phyloP scores from a whole-genome alignment of 306 rosid species.

The Myrica gale region DNA sequence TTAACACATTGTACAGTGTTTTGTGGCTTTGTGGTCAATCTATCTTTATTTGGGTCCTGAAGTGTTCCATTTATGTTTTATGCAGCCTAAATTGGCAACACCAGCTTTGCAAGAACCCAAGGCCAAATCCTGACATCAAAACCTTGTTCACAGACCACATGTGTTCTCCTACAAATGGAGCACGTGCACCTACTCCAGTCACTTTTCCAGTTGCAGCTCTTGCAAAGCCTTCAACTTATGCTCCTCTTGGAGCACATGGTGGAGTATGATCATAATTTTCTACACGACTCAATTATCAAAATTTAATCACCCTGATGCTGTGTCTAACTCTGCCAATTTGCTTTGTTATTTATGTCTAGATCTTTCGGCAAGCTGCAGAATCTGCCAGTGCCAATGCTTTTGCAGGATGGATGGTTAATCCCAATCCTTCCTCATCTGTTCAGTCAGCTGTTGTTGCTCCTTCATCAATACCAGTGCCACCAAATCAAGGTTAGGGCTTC shows the following conservation, averaged over 20 bases:
- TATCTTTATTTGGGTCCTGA: constrained; percentile 19
- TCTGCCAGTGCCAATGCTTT: constrained; percentile 40
- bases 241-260: constrained; percentile 65
- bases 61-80: constrained; percentile 17
- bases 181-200: constrained; percentile 63
- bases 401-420: constrained; percentile 44
- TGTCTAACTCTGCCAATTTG: neutral
- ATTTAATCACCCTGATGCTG: neutral
- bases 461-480: constrained; percentile 39
- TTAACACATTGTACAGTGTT: neutral
- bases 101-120: constrained; percentile 77
- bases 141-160: constrained; percentile 76
- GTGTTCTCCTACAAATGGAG: constrained; percentile 66
- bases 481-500: constrained; percentile 48
- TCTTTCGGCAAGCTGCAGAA: constrained; percentile 37
- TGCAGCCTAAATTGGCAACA: constrained; percentile 97
- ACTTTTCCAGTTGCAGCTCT: constrained; percentile 71
- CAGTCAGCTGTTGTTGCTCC: constrained; percentile 32
- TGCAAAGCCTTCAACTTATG: constrained; percentile 74
- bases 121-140: constrained; percentile 72
- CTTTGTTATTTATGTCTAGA: constrained; percentile 31
- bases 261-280: constrained; percentile 44
- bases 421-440: constrained; percentile 39
- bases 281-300: neutral
- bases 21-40: constrained; percentile 4